Evolutionary conservation across 352 stramenopile genomes (phyloP).

Genomic region (Globisporangium megalacanthum): DNA sequence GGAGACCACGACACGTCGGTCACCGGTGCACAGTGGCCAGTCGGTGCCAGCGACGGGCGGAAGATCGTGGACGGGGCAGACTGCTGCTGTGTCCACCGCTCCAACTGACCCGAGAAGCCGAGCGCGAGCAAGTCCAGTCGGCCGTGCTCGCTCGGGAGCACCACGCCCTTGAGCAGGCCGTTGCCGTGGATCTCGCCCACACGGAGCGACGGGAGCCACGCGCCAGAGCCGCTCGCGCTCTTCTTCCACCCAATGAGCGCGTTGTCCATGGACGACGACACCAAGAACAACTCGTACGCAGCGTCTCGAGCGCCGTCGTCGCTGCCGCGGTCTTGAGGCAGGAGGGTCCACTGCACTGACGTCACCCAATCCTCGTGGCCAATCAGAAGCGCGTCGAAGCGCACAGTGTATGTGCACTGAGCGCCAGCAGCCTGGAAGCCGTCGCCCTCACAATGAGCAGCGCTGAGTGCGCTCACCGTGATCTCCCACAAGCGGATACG

Average conservation of each 20-base stretch:
- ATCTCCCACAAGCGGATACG: slow-evolving; percentile 69
- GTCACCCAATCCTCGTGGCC: slow-evolving; percentile 83
- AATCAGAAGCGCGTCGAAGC: slow-evolving; percentile 61
- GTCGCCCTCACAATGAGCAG: background rate
- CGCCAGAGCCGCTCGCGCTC: slow-evolving; percentile 6
- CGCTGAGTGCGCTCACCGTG: background rate
- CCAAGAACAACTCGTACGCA: slow-evolving; percentile 16
- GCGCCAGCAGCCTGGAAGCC: slow-evolving; percentile 26
- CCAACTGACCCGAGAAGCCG: slow-evolving; percentile 54
- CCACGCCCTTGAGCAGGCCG: slow-evolving; percentile 35
- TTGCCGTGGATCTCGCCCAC: slow-evolving; percentile 57
- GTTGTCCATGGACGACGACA: slow-evolving; percentile 80
- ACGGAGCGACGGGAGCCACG: slow-evolving; percentile 45
- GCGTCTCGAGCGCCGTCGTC: background rate
- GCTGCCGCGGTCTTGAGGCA: slow-evolving; percentile 5
- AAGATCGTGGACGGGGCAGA: slow-evolving; percentile 43
- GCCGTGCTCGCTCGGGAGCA: slow-evolving; percentile 21
- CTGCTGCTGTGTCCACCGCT: slow-evolving; percentile 62
- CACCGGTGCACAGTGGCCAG: slow-evolving; percentile 46
- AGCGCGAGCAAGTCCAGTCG: slow-evolving; percentile 55
- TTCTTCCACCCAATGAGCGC: slow-evolving; percentile 60
- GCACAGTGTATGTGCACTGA: slow-evolving; percentile 30
- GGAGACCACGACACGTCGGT: slow-evolving; percentile 68
- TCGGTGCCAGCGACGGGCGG: slow-evolving; percentile 40
- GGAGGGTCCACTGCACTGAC: slow-evolving; percentile 45